Percentiles rank a stretch among this genome's conserved stretches.
phyloP scores from a whole-genome alignment of 768 basidiomycete genomes.

The Tremella yokohamensis region DNA sequence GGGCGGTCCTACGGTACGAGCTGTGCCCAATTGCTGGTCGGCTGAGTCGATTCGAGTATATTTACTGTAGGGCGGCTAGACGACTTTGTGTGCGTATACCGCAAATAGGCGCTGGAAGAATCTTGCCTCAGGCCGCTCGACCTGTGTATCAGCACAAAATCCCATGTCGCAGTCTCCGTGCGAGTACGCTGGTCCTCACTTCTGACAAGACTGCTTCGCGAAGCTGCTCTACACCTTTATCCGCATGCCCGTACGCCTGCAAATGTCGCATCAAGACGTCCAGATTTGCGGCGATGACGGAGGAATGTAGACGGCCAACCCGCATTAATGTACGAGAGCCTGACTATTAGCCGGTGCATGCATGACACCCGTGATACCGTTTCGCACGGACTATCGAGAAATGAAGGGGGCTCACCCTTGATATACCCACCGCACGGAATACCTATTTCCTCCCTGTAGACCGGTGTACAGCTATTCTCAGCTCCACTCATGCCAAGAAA shows the following conservation, averaged over 20 bases:
- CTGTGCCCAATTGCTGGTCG: too few species aligned
- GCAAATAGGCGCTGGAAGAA: slow-evolving; percentile 41
- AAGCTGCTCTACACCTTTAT: slow-evolving; percentile 14
- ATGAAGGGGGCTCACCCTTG: slow-evolving; percentile 13
- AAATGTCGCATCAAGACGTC: slow-evolving; percentile 16
- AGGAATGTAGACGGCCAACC: slow-evolving; percentile 25
- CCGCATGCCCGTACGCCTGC: slow-evolving; percentile 20
- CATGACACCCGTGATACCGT: too few species aligned
- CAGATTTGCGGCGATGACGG: slow-evolving; percentile 14
- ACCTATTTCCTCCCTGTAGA: slow-evolving; percentile 22
- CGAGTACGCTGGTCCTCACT: slow-evolving; percentile 31
- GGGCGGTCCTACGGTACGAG: too few species aligned
- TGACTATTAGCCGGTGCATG: neutral
- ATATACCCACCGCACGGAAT: slow-evolving; percentile 16
- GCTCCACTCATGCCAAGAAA: neutral
- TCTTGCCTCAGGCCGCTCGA: slow-evolving; percentile 15
- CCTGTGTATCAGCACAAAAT: neutral
- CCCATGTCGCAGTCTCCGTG: too few species aligned
- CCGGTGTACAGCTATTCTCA: slow-evolving; percentile 12
- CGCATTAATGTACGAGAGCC: slow-evolving; percentile 9
- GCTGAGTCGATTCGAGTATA: too few species aligned
- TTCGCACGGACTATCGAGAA: neutral
- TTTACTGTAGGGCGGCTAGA: too few species aligned
- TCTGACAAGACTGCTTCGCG: slow-evolving; percentile 21
- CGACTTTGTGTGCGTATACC: slow-evolving; percentile 31